A percentile compares a stretch with the other conserved stretches of the same genome.
These are phyloP conservation scores for Metarhizium sp. DNA, from an alignment of 2,329 filamentous ascomycete species.

Conservation along the genomic window DNA sequence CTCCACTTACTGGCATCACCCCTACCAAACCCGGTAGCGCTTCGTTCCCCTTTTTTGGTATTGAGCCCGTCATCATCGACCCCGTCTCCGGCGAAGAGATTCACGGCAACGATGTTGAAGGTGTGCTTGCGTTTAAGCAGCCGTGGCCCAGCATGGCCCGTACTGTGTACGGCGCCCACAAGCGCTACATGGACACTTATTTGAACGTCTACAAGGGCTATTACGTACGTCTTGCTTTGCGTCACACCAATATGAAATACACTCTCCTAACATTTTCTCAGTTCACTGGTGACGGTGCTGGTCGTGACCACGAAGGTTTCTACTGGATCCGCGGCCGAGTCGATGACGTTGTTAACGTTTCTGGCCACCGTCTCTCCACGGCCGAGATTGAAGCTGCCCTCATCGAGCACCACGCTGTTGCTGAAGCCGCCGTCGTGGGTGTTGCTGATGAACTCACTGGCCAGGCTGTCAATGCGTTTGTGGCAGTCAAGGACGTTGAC, in stretches of 20 bases:
- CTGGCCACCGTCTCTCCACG: constrained; percentile 89
- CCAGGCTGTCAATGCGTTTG: constrained; percentile 95
- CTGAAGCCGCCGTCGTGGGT: constrained; percentile 91
- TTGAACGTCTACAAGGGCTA: constrained; percentile 96
- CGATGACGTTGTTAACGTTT: constrained; percentile 97
- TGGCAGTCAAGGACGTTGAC: constrained; percentile 78
- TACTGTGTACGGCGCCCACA: constrained; percentile 95
- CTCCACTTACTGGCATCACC: constrained; percentile 83
- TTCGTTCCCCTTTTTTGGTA: constrained; percentile 94
- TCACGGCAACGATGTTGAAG: constrained; percentile 91
- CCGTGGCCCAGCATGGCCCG: constrained; percentile 97
- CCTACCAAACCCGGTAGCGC: constrained; percentile 95
- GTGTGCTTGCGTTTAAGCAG: constrained; percentile 94
- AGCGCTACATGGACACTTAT: constrained; percentile 98
- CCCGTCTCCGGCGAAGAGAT: constrained; percentile 91
- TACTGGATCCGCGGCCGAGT: constrained; percentile 99
- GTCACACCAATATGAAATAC: background rate
- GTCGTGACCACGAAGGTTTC: constrained; percentile 94
- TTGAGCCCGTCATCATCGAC: constrained; percentile 95
- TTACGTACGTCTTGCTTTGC: constrained; percentile 57
- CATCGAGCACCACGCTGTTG: constrained; percentile 81
- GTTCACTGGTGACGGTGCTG: constrained; percentile 91
- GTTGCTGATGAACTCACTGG: constrained; percentile 89
- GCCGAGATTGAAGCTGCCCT: constrained; percentile 97
- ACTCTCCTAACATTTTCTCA: constrained; percentile 22